Base-by-base conservation (phyloP, 495 filamentous ascomycete species). In the Pseudotulostoma volvatum region DNA sequence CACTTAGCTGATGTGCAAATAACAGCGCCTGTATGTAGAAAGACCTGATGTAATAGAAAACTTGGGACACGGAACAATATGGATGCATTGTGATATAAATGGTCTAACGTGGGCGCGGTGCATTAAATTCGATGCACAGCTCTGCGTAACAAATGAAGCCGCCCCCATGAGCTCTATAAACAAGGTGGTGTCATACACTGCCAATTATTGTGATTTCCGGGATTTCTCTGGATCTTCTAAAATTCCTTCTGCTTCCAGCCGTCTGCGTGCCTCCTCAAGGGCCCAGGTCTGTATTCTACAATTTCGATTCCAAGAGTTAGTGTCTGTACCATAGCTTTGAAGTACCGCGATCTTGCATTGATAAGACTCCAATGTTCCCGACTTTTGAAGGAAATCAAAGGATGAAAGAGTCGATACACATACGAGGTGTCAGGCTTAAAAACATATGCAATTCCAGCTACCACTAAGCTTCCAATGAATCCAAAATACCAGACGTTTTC, bases 391-490 rank as follows among this genome's bases (percentile, higher is more conserved):
- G 7, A 34, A 17, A 17, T 34, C 18, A 7, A 5, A 3, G 11
- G 23, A 31, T 19, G 18, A 4, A 34, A 35, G 41, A 37, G 18
- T 42, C 36, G 16, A 34, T 16, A 18, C 31, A 83, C 88, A 62
- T 70, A 97, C 90, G 83, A 92, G 36, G 87, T 96, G 69, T 97
- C 90, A 17, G 90, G 90, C 75, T 97, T 97, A 54, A 84, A 96
- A 37, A 83, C 81, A 69, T 95, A 93, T 47, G 76, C 85, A 23
- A 96, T 69, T 39, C 71, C 74, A 23, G 76, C 79, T 32, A 84
- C 63, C 9, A 68, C 57, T 40, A 95, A 55, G 49, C 77, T 80
- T n/a, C 86, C 90, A 59, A 74, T 83, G 56, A 93, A 93, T 14
- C 88, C 86, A 57, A 79, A 94, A 57, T 81, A 74, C 68, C 77